Base-by-base conservation (phyloP, 2,329 filamentous ascomycete species). In the Chrysosporium keratinophilum region DNA sequence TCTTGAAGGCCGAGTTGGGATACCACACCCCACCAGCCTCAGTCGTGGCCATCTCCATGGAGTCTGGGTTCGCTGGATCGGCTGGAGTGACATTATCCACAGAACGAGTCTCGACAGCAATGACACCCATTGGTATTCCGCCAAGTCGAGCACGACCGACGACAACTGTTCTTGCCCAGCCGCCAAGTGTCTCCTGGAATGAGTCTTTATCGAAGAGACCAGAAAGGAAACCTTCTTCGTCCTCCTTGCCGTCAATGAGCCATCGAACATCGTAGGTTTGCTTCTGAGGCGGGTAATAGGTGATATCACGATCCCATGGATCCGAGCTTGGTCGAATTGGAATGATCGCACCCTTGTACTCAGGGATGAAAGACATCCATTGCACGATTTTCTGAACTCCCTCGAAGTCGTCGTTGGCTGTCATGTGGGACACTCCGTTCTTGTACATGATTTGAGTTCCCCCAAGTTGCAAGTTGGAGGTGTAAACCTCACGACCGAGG, bases 371-470 rank as follows among this genome's bases (percentile, higher is more conserved):
- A 1, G 91, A 93, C 79, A 98, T 82, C 93, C 93, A 98, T 69
- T 95, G 86, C 48, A 97, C 88, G 67, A 98, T 97, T 79, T 94
- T 94, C 65, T 87, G 89, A 19, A 98, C 87, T 81, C 93, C 93
- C 65, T 91, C 90, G 64, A 98, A 97, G 75, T 98, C 93, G 66
- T 98, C 91, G 63, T 85, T 87, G 65, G 93, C 93, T 62, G 91
- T 96, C 87, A 97, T 91, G 77, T 98, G 93, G 19, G 93, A 97
- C 41, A 98, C 93, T 82, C 93, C 93, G 70, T 98, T 98, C 76
- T 88, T 90, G 82, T 98, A 97, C 93, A 98, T 98, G 80, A 98
- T 98, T 74, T 98, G 93, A n/a, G 93, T 98, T 64, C 93, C 93
- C 83, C 93, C 93, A 60, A 98, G 88, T 78, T 98, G 93, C 67